Base-by-base conservation (phyloP, 768 basidiomycete genomes). In the Suillus americanus region DNA sequence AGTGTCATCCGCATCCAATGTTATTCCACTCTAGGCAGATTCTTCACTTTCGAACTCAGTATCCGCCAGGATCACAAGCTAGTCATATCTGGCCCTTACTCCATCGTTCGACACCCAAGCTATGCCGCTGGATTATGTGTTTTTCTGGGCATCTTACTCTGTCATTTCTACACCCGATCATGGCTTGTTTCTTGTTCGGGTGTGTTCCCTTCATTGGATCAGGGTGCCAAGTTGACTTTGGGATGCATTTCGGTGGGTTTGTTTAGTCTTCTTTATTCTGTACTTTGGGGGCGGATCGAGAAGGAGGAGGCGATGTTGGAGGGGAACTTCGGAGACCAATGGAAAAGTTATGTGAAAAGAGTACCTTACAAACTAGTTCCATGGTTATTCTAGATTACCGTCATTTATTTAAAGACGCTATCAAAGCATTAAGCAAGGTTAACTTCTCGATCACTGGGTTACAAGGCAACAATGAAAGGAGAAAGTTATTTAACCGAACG, bases 11-110 rank as follows among this genome's bases (percentile, higher is more conserved):
- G 81, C 7, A 25, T 71, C n/a, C 63, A 64, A 38, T 80, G 78
- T 67, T 81, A 76, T 69, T 73, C 70, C 18, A 65, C 73, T 13
- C 72, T 82, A 53, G 75, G 77, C 28, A 48, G 70, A 7, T 64
- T 78, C 57, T 81, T 79, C 72, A 82, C 80, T 8, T 81, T 80
- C 65, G 75, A 80, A 56, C 69, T 81, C 61, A 69, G 72, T n/a
- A 74, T 81, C 35, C 74, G 71, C 13, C 70, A 72, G 10, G 55
- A 72, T 25, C 81, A 82, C 66, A 67, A 62, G 60, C 73, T 82
- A 30, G 68, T 82, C 55, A 80, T 77, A 4, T 64, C 67, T 10
- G 80, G 80, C 0, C 81, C 80, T 8, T 82, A 82, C 65, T 64
- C 73, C 33, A 55, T 72, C 46, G 79, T 81, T n/a, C 78, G 79